Base-by-base conservation (phyloP, 805 yeast species). In the Ogataea siamensis region DNA sequence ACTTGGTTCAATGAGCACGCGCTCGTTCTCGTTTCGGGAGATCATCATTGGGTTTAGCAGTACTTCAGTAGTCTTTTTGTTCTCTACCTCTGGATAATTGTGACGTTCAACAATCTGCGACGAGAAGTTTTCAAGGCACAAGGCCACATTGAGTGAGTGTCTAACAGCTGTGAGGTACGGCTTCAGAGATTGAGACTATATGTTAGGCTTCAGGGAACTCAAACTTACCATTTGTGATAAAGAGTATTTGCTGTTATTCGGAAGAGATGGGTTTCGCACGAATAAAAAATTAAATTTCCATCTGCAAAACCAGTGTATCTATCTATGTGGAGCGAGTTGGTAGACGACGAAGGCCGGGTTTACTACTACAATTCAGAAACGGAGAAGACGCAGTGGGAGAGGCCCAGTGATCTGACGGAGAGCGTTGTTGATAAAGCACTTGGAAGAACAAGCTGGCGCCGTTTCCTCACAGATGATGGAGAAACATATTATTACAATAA, bases 101-200 rank as follows among this genome's bases (percentile, higher is more conserved):
- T 93, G 99, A 64, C 99, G 84, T 67, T 93, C 99, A 14, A 85
- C 96, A 40, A 85, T 74, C 64, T 91, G 96, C 7, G 98, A 93
- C 21, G 97, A 83, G 60, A 93, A 93, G 67, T 89, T 89, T 58
- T 87, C 91, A 47, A 93, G 71, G 54, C 96, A 87, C 28, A 93
- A 71, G 5, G 98, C 95, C 7, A 96, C 97, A 18, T 94, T 87
- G 51, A 93, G 74, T 19, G 98, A 87, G 40, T 83, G 77, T 62
- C 98, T 83, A 25, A 93, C 99, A 1, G 97, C 96, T 6, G 86
- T 81, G 37, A 93, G 74, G 56, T 93, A 93, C 43, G 99, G 99
- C 55, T 91, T 87, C 44, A 93, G 76, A 3, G 99, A 91, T 78
- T 93, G 99, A 10, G 98, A 91, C 99, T 85, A 51, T n/a, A 11